Evolutionary conservation across 148 eudicot species (phyloP).

Genomic region (Dysphania ambrosioides): DNA sequence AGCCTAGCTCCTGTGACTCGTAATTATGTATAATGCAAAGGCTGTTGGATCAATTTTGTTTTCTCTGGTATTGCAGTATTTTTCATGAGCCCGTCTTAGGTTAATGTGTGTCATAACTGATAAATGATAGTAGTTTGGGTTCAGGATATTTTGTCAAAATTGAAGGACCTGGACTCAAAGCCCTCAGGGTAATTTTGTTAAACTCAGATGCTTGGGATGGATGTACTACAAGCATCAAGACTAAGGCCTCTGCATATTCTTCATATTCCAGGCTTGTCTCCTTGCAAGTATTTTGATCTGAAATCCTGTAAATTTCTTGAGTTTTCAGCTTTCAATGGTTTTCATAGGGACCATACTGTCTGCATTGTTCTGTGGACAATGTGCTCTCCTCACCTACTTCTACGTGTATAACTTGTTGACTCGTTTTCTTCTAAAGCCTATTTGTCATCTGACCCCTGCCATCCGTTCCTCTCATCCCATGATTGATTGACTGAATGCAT

Average conservation of each 20-base stretch:
- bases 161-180: background rate
- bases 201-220: background rate
- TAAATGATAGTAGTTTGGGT: no score
- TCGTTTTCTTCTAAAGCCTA: background rate
- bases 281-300: background rate
- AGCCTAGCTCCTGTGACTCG: background rate
- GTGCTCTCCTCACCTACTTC: no score
- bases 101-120: no score
- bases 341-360: background rate
- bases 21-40: no score
- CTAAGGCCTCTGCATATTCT: no score
- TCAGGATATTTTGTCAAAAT: background rate
- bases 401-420: background rate
- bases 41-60: no score
- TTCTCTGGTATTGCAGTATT: no score
- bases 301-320: background rate
- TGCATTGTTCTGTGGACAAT: background rate
- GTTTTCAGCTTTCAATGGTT: no score
- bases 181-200: background rate
- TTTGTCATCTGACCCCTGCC: background rate
- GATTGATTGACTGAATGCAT: background rate
- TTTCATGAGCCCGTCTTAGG: no score
- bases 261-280: no score
- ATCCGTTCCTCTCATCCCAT: background rate
- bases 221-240: no score